A percentile compares a stretch with the other conserved stretches of the same genome.
These are phyloP conservation scores for Glebionis coronaria DNA, from an alignment of 129 eudicot species.

Conservation along the genomic window DNA sequence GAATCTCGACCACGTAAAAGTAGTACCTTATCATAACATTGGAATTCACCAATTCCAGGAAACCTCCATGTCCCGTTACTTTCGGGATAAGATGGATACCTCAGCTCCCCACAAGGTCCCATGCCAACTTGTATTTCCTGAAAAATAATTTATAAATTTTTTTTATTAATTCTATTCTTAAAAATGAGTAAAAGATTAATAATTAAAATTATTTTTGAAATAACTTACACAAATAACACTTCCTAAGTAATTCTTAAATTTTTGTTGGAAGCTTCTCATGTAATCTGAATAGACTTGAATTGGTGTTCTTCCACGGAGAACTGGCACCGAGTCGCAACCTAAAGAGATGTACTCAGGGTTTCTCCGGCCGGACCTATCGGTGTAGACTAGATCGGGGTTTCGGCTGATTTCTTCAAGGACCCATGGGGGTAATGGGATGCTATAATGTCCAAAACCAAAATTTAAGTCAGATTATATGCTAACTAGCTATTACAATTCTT, in stretches of 20 bases:
- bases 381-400: conserved; percentile 90
- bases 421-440: conserved; percentile 98
- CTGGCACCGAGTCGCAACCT: conserved; percentile 83
- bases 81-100: conserved; percentile 98
- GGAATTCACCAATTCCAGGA: conserved; percentile 98
- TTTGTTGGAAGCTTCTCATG: conserved; percentile 80
- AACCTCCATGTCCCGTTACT: conserved; percentile 98
- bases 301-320: conserved; percentile 96
- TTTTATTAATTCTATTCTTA: not conserved
- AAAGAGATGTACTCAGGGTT: conserved; percentile 88
- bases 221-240: conserved; percentile 46
- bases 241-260: conserved; percentile 74
- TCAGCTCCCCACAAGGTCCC: conserved; percentile 99
- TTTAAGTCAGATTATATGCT: not conserved
- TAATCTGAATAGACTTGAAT: conserved; percentile 89
- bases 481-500: too few species aligned
- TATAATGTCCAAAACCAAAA: conserved; percentile 33
- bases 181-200: too few species aligned
- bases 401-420: conserved; percentile 90
- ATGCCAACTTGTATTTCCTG: conserved; percentile 98
- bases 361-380: conserved; percentile 85
- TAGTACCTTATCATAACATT: conserved; percentile 88
- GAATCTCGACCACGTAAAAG: not conserved
- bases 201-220: not conserved
- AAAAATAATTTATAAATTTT: not conserved